phyloP scores from a whole-genome alignment of 305 asterid genomes.

The Solanum hybrid region DNA sequence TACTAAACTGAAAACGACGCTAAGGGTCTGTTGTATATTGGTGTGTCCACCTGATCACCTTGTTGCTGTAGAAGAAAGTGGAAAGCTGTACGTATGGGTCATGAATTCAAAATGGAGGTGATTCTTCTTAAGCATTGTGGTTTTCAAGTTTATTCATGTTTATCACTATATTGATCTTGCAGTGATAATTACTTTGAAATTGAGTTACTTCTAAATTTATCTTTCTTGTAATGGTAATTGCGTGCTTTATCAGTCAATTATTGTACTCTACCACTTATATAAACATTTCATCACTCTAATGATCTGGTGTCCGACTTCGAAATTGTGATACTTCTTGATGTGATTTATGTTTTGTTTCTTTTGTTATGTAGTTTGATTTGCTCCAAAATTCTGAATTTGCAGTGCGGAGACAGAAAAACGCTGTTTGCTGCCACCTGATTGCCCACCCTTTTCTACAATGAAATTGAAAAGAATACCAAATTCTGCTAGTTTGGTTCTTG shows the following conservation, averaged over 20 bases:
- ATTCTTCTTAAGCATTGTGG: slow-evolving; percentile 9
- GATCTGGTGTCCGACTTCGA: not conserved
- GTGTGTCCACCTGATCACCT: slow-evolving; percentile 75
- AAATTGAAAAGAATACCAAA: slow-evolving; percentile 71
- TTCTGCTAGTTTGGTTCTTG: slow-evolving; percentile 50
- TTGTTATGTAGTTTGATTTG: not conserved
- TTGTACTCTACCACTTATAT: not conserved
- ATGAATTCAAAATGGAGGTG: slow-evolving; percentile 92
- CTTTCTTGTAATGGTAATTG: not conserved
- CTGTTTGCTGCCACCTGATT: slow-evolving; percentile 48
- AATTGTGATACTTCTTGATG: not conserved
- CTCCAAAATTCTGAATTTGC: slow-evolving; percentile 28
- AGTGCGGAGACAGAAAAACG: slow-evolving; percentile 49
- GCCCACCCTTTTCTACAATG: slow-evolving; percentile 44
- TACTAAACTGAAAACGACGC: slow-evolving; percentile 44
- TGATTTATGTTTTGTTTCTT: not conserved
- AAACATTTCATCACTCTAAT: not conserved
- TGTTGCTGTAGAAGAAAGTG: slow-evolving; percentile 77
- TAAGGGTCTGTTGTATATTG: slow-evolving; percentile 48
- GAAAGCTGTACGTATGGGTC: slow-evolving; percentile 75
- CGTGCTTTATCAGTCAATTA: not conserved
- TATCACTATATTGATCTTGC: not conserved
- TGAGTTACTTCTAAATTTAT: not conserved
- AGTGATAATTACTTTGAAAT: not conserved
- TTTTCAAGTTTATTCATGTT: not conserved